Evolutionary conservation across 306 rosid species (phyloP), one percentile per base, ranked within the genome.

Genomic region (Sicyos edulis): DNA sequence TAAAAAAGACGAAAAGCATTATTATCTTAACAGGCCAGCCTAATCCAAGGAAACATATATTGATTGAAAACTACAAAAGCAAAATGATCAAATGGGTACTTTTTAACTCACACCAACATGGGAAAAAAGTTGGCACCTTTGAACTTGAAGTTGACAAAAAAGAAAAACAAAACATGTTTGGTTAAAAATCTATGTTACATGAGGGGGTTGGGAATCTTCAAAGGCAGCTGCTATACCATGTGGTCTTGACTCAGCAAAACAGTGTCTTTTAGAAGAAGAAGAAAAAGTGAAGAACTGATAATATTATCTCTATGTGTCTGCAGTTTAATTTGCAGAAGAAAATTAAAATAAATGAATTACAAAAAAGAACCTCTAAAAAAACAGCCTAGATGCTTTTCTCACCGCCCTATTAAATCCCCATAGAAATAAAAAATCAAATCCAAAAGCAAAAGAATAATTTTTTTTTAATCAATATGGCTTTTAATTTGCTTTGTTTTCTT

Each of bases 261-360:
- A 60, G 40, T 60, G 44, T 15, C 44, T 60, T 60, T 60, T 60
- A 60, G 66, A 60, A 60, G 66, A 60, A 60, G 66, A 60, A 60
- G 66, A 60, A 60, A 10, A 29, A 56, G 12, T 10, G 10, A 7
- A 6, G 11, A 24, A 6, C 11, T 6, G 3, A 56, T 7, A 12
- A 4, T 11, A 37, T 37, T 6, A 37, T 37, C 42, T 2, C 16
- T 6, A 14, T 47, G 11, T 54, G 0, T 54, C 9, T 54, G 58
- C 10, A 54, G 22, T 55, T 55, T 20, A 26, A 26, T 26, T 26
- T 26, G 6, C 14, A 10, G 14, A 45, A 9, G 8, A 0, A 37
- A 37, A 37, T 37, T 32, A 21, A 21, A 12, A 62, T 16, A 15
- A 29, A 15, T 22, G n/a, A n/a, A n/a, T n/a, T n/a, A n/a, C n/a